A percentile compares a stretch with the other conserved stretches of the same genome.
These are phyloP conservation scores for Microascus cirrosus DNA, from an alignment of 2,329 filamentous ascomycete genomes.

Conservation along the genomic window DNA sequence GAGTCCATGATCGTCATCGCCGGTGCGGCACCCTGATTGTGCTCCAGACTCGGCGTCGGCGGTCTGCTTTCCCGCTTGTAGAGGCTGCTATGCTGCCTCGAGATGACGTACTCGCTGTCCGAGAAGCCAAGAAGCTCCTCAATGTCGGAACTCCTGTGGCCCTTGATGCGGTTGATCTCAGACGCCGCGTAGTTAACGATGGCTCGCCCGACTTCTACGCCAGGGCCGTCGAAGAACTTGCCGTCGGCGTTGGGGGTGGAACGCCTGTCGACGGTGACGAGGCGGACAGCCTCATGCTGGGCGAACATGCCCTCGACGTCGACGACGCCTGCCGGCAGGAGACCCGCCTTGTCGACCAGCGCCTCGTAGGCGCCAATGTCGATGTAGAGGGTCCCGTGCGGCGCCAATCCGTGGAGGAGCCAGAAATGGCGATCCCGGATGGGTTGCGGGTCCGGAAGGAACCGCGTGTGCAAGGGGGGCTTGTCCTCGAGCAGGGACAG, in stretches of 20 bases:
- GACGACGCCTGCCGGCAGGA: constrained; percentile 83
- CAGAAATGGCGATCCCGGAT: constrained; percentile 94
- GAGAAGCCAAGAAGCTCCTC: constrained; percentile 73
- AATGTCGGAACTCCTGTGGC: constrained; percentile 74
- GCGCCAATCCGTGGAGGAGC: constrained; percentile 84
- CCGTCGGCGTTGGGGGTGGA: constrained; percentile 25
- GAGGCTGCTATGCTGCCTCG: constrained; percentile 79
- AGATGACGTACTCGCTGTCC: constrained; percentile 86
- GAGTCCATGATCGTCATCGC: constrained; percentile 1
- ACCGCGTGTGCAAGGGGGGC: constrained; percentile 78
- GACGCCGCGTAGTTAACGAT: constrained; percentile 85
- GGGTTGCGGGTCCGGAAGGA: constrained; percentile 72
- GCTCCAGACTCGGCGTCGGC: constrained; percentile 29
- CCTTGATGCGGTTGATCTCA: constrained; percentile 78
- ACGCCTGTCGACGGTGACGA: constrained; percentile 65
- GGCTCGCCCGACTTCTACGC: constrained; percentile 72
- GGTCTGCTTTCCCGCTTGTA: constrained; percentile 44
- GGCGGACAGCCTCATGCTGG: constrained; percentile 82
- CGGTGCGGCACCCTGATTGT: constrained; percentile 3
- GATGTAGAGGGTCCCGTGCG: constrained; percentile 86
- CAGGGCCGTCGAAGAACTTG: constrained; percentile 36
- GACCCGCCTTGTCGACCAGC: constrained; percentile 69
- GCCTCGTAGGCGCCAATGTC: constrained; percentile 81
- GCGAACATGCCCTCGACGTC: constrained; percentile 82
- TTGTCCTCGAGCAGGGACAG: constrained; percentile 24